Evolutionary conservation across 768 basidiomycete species (phyloP), one percentile per base, ranked within the genome.

Genomic region (Russula ochroleuca): DNA sequence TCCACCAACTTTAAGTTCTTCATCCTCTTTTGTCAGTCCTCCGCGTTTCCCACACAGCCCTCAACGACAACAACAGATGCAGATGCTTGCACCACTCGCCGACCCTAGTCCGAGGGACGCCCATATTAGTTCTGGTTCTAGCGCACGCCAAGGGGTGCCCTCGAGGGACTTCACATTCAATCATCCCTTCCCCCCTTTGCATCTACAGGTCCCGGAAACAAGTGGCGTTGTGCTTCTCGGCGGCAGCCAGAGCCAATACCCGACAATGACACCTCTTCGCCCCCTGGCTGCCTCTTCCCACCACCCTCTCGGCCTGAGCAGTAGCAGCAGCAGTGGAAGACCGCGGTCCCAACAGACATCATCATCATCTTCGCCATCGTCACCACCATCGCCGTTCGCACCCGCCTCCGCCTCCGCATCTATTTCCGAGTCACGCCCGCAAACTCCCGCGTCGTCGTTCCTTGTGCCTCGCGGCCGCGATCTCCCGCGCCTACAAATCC

Each of bases 181-280:
- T 23, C 43, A 45, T 6, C 67, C 67, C n/a, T 56, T 67, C n/a
- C 65, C 66, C 1, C 67, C 52, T 3, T 13, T 66, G 57, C 67
- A 47, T 47, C 45, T 47, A 47, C 45, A 65, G 17, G 64, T 61
- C 35, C 63, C 64, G 33, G 45, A 54, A 14, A 14, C 51, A 17
- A 19, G 47, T 33, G 45, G 47, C 38, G 23, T 19, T 9, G 0
- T 17, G 41, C 19, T 43, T 47, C 11, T 47, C 21, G 21, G 45
- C 45, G 19, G 17, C 6, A 3, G 51, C 33, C 51, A 64, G 37
- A 43, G 13, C 38, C 58, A 33, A 33, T 48, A 58, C 38, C 37
- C 33, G 13, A 47, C 45, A 21, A 47, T 47, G 45, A 47, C n/a
- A 21, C 45, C 45, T 21, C 40, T 37, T 35, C 43, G n/a, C 51